Evolutionary conservation across 306 rosid genomes (phyloP).

Genomic region (Cyamopsis tetragonoloba): DNA sequence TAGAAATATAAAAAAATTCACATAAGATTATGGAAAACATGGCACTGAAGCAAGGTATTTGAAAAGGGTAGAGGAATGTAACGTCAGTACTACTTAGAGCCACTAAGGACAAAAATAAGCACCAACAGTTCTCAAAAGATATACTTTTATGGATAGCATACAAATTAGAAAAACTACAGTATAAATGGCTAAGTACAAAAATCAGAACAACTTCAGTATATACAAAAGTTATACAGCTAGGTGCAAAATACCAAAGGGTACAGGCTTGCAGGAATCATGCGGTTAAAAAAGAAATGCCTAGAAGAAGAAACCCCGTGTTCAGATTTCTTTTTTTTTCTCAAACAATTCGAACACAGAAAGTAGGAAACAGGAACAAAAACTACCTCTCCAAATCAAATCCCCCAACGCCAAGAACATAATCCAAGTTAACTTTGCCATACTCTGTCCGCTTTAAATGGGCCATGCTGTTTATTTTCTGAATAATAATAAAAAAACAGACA

Average conservation of each 20-base stretch:
- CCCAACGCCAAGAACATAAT: conserved; percentile 95
- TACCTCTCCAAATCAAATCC: conserved; percentile 99
- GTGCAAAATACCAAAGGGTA: neutral
- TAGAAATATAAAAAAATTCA: conserved; percentile 7
- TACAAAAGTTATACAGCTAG: neutral
- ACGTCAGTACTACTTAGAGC: neutral
- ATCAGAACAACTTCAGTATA: neutral
- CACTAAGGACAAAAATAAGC: neutral
- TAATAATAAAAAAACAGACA: neutral
- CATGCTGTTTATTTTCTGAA: conserved; percentile 72
- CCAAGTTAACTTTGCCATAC: conserved; percentile 91
- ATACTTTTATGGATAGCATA: neutral
- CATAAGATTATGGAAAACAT: neutral
- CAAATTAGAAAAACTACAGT: neutral
- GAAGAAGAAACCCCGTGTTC: neutral
- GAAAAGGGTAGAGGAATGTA: neutral
- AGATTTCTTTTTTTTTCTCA: neutral
- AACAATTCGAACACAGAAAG: conserved; percentile 1
- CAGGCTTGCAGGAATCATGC: neutral
- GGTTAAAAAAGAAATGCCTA: neutral
- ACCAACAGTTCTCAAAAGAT: neutral
- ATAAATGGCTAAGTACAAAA: neutral
- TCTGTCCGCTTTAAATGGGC: conserved; percentile 82
- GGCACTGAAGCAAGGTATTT: conserved; percentile 8
- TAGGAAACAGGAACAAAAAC: conserved; percentile 24